phyloP scores from a whole-genome alignment of 768 basidiomycete species.

The Thelephora aurantiotincta region DNA sequence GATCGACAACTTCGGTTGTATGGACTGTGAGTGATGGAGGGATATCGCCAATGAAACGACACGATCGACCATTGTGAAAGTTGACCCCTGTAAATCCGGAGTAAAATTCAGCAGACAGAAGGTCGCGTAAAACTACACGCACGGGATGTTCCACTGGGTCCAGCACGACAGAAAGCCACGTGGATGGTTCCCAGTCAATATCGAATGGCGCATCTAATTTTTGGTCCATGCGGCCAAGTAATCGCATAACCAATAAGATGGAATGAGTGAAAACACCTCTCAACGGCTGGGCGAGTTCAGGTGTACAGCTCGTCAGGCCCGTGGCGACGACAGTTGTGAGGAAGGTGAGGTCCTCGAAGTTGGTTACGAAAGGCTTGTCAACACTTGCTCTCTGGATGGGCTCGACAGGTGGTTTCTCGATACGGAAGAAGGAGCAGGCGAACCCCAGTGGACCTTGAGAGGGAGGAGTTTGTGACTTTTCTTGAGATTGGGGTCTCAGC shows the following conservation, averaged over 20 bases:
- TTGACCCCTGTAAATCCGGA: slow-evolving; percentile 26
- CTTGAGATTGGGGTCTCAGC: slow-evolving; percentile 6
- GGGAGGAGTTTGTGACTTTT: neutral
- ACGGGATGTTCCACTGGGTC: slow-evolving; percentile 43
- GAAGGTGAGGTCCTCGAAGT: slow-evolving; percentile 38
- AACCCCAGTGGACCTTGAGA: slow-evolving; percentile 24
- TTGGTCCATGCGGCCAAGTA: slow-evolving; percentile 29
- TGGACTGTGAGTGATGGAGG: slow-evolving; percentile 32
- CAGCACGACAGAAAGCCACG: slow-evolving; percentile 50
- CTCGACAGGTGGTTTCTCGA: slow-evolving; percentile 11
- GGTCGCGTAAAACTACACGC: slow-evolving; percentile 7
- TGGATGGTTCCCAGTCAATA: slow-evolving; percentile 44
- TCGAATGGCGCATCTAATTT: slow-evolving; percentile 17
- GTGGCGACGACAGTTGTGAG: slow-evolving; percentile 32
- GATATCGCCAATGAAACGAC: slow-evolving; percentile 40
- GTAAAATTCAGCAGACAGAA: neutral
- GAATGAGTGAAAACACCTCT: slow-evolving; percentile 40
- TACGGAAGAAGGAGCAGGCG: slow-evolving; percentile 48
- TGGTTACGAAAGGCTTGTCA: slow-evolving; percentile 37
- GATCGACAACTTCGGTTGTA: slow-evolving; percentile 40
- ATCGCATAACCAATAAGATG: slow-evolving; percentile 34
- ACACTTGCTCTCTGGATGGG: slow-evolving; percentile 11
- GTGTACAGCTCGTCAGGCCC: slow-evolving; percentile 4
- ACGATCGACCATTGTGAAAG: slow-evolving; percentile 61
- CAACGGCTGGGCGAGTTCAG: slow-evolving; percentile 20